Conservation (phyloP, 495 filamentous ascomycete species). For the Hypoxylon lenormandii region DNA sequence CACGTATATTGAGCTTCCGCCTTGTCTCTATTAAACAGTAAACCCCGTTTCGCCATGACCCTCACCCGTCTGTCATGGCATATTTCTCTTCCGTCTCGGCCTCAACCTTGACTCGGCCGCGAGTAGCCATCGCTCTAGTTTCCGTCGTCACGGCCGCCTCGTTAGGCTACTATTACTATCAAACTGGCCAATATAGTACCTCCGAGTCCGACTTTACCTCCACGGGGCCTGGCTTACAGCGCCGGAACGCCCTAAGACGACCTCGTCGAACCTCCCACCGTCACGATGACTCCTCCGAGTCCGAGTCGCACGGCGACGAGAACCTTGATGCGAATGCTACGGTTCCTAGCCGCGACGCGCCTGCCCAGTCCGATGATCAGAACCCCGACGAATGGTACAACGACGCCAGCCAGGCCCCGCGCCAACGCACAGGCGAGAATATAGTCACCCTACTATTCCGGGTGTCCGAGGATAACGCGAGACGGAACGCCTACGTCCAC, state of each 20-base stretch:
- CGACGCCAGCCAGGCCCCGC: constrained; percentile 54
- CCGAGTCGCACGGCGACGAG: constrained; percentile 62
- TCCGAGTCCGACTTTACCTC: constrained; percentile 43
- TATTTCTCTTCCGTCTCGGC: constrained; percentile 51
- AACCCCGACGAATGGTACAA: constrained; percentile 70
- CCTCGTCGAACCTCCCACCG: constrained; percentile 53
- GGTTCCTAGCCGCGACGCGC: constrained; percentile 8
- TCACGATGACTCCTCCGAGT: constrained; percentile 51
- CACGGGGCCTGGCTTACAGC: constrained; percentile 58
- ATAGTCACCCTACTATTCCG: constrained; percentile 78
- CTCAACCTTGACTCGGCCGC: constrained; percentile 60
- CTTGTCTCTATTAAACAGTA: too few species aligned
- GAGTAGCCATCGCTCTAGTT: constrained; percentile 54
- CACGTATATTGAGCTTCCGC: too few species aligned
- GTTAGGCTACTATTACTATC: constrained; percentile 58
- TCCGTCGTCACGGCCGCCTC: constrained; percentile 54
- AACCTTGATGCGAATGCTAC: constrained; percentile 52
- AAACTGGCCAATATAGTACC: constrained; percentile 8
- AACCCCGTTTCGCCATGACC: constrained; percentile 42
- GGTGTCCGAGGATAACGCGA: constrained; percentile 84
- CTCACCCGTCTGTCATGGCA: constrained; percentile 45
- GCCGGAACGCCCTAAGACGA: constrained; percentile 70
- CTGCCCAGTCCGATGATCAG: constrained; percentile 64
- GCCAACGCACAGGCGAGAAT: constrained; percentile 76
- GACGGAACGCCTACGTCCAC: constrained; percentile 88